Evolutionary conservation across 148 eudicot species (phyloP), one percentile per base, ranked within the genome.

Genomic region (Pouteria glomerata): DNA sequence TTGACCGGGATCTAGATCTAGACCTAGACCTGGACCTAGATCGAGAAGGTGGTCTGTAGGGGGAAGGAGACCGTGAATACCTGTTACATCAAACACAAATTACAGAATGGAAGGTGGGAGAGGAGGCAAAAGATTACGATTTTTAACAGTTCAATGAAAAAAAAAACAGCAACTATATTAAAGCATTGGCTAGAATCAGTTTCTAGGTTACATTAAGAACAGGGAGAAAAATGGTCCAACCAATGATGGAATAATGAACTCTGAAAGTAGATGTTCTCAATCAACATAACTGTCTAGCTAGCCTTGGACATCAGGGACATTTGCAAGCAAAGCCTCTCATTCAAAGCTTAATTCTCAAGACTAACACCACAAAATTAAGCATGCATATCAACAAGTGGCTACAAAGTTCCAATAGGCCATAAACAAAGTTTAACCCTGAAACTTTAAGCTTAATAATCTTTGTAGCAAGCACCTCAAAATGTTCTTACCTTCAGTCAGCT

Each of bases 51-150:
- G 64, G 75, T 55, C 66, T 80, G 55, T 72, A 79, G 26, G 86
- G 90, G 67, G 92, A 87, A 51, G 95, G 97, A 71, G 97, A 91
- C 70, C 79, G 80, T 3, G 86, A 82, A 73, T 85, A 78, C 69
- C 97, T 91, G 69, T 3, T 44, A 15, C 4, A 24, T 41, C n/a
- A 44, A 53, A 14, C 6, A 37, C 15, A 71, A 3, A n/a, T n/a
- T 35, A 67, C 39, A 68, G n/a, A 13, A 26, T 14, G 18, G 29
- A 45, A 66, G 56, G 10, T 26, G 27, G 21, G 1, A 29, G 3
- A 24, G 19, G 30, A 2, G 10, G 8, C 18, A 21, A 4, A 8
- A 13, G 23, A 63, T n/a, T 26, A 3, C 15, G 13, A 44, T 11
- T 69, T n/a, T n/a, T n/a, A 37, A 21, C 24, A 55, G 19, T 33